Evolutionary conservation across 2,329 filamentous ascomycete species (phyloP).

Genomic region (Trichoderma guizhouense): DNA sequence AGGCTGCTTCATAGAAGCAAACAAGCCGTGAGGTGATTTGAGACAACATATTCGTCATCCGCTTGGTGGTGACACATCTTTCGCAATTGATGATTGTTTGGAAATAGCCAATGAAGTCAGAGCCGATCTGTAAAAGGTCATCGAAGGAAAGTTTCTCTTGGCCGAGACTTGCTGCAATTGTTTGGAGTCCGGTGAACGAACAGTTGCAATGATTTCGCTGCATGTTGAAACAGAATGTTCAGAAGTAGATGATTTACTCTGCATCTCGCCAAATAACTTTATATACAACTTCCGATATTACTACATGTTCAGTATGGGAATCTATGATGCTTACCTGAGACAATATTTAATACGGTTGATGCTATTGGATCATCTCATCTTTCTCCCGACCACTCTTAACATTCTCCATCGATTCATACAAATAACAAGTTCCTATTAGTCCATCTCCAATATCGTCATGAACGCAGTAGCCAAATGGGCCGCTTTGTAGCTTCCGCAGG

Average conservation of each 20-base stretch:
- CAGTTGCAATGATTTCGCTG: conserved; percentile 4
- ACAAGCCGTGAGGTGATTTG: conserved; percentile 16
- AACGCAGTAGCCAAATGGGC: neutral
- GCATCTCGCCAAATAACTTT: neutral
- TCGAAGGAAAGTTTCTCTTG: conserved; percentile 12
- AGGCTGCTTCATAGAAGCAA: conserved; percentile 14
- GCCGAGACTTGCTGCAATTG: neutral
- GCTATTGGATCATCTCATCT: neutral
- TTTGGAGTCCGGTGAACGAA: neutral
- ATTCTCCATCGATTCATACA: neutral
- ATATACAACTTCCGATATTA: neutral
- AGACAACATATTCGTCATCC: conserved; percentile 6
- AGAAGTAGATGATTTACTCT: neutral
- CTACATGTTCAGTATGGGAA: neutral
- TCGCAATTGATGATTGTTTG: conserved; percentile 1
- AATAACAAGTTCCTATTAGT: neutral
- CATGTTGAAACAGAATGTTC: neutral
- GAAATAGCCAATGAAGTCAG: conserved; percentile 6
- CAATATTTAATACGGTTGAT: neutral
- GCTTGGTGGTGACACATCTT: conserved; percentile 5
- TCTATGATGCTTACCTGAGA: neutral
- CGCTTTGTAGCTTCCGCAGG: neutral
- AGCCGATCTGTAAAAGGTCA: conserved; percentile 1
- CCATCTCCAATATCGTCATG: neutral
- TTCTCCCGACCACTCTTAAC: neutral